These are phyloP conservation scores for Sordariomycetes sp. DNA, from an alignment of 2,329 filamentous ascomycete genomes.

Conservation along the genomic window DNA sequence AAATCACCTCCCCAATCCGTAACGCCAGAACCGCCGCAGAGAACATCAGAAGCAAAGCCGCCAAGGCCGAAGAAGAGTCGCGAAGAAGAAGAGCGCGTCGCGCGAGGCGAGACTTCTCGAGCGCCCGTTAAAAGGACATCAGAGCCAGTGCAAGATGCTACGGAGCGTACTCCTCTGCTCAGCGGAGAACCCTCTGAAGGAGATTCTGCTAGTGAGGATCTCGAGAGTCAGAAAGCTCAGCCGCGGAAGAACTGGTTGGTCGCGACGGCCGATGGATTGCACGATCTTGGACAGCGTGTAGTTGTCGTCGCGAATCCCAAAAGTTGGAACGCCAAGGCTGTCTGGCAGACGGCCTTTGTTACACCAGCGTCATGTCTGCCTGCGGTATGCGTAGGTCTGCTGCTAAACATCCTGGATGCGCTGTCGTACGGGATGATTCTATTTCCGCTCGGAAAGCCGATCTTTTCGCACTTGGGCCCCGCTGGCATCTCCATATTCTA, in stretches of 20 bases:
- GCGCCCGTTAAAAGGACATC: neutral
- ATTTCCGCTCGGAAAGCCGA: conserved; percentile 79
- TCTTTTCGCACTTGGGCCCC: conserved; percentile 79
- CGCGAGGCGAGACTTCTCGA: neutral
- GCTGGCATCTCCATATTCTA: conserved; percentile 99
- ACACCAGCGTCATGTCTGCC: conserved; percentile 66
- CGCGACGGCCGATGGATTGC: conserved; percentile 18
- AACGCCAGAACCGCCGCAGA: neutral
- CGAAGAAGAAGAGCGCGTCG: neutral
- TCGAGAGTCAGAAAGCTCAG: conserved; percentile 41
- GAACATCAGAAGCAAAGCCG: too few species aligned
- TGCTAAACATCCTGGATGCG: conserved; percentile 90
- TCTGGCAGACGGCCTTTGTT: conserved; percentile 57
- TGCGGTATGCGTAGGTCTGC: conserved; percentile 76
- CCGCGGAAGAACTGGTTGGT: conserved; percentile 23
- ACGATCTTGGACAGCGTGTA: conserved; percentile 18
- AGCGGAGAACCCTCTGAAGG: conserved; percentile 19
- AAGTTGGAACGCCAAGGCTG: conserved; percentile 57
- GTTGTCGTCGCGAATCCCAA: conserved; percentile 48
- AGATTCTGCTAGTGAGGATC: conserved; percentile 23
- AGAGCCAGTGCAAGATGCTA: neutral
- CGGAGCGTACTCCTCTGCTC: conserved; percentile 35
- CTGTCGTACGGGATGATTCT: conserved; percentile 95
- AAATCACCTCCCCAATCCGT: conserved; percentile 28
- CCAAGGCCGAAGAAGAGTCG: neutral